Evolutionary conservation across 2,329 filamentous ascomycete species (phyloP).

Genomic region (Venturia pyrina): DNA sequence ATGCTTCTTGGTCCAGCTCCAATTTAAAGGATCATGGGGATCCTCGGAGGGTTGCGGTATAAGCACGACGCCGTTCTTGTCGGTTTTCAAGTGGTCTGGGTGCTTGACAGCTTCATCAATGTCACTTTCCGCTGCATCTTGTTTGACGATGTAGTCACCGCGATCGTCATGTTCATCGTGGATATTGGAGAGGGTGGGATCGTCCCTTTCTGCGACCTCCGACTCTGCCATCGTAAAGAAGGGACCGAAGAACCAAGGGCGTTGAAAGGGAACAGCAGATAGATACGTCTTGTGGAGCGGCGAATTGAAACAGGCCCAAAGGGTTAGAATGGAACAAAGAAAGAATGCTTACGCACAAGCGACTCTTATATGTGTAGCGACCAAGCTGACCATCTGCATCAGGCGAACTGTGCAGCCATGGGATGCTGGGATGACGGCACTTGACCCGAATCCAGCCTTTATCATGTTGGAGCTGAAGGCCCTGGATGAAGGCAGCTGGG

Average conservation of each 20-base stretch:
- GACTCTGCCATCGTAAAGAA: not conserved
- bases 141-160: not conserved
- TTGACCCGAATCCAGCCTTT: not conserved
- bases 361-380: not conserved
- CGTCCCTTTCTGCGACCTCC: not conserved
- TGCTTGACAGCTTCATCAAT: not conserved
- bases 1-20: constrained; percentile 22
- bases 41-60: constrained; percentile 21
- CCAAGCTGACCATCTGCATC: not conserved
- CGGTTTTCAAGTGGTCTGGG: constrained; percentile 8
- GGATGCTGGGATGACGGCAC: not conserved
- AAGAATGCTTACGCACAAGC: not conserved
- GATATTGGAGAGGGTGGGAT: not conserved
- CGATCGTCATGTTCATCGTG: not conserved
- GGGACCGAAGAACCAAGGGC: not conserved
- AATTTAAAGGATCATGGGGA: constrained; percentile 25
- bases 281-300: not conserved
- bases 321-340: not conserved
- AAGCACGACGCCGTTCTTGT: constrained; percentile 16
- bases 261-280: not conserved
- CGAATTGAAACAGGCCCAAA: not conserved
- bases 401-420: not conserved
- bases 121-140: not conserved
- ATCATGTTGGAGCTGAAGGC: not conserved
- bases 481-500: not conserved